Conservation (phyloP, 176 grass and related monocot species). For the Chloris gayana region DNA sequence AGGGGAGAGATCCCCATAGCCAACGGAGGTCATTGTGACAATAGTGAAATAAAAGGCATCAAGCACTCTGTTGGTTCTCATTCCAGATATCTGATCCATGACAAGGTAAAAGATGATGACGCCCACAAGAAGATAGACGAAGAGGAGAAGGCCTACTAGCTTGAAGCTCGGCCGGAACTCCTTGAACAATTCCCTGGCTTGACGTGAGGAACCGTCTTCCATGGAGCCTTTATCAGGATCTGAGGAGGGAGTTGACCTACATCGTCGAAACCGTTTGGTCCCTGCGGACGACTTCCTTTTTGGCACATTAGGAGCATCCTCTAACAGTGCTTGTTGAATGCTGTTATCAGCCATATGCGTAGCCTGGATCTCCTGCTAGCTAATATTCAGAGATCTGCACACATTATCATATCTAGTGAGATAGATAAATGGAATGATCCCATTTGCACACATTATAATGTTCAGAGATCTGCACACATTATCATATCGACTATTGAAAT, state of each 20-base stretch:
- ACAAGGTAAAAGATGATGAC: conserved; percentile 66
- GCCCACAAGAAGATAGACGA: conserved; percentile 65
- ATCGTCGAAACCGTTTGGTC: conserved; percentile 54
- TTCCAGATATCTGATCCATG: conserved; percentile 68
- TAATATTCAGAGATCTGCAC: not conserved
- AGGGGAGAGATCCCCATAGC: conserved; percentile 86
- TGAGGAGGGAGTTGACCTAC: conserved; percentile 46
- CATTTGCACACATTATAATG: not conserved
- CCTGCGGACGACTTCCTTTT: conserved; percentile 30
- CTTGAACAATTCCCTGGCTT: conserved; percentile 53
- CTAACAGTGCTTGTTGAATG: conserved; percentile 41
- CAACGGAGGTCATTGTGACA: conserved; percentile 90
- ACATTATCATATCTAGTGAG: not conserved
- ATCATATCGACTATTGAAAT: not conserved
- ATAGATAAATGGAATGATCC: not conserved
- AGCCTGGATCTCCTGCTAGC: conserved; percentile 7
- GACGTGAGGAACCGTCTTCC: conserved; percentile 34
- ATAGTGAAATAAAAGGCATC: conserved; percentile 88
- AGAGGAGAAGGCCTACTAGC: conserved; percentile 51
- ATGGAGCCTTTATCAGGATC: conserved; percentile 27
- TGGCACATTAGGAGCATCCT: conserved; percentile 21
- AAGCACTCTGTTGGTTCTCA: conserved; percentile 64
- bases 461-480: not conserved
- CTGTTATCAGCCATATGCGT: conserved; percentile 46
- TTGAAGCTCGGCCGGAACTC: conserved; percentile 59